Evolutionary conservation across 2,329 filamentous ascomycete genomes (phyloP).

Genomic region (Fulvia fulva): DNA sequence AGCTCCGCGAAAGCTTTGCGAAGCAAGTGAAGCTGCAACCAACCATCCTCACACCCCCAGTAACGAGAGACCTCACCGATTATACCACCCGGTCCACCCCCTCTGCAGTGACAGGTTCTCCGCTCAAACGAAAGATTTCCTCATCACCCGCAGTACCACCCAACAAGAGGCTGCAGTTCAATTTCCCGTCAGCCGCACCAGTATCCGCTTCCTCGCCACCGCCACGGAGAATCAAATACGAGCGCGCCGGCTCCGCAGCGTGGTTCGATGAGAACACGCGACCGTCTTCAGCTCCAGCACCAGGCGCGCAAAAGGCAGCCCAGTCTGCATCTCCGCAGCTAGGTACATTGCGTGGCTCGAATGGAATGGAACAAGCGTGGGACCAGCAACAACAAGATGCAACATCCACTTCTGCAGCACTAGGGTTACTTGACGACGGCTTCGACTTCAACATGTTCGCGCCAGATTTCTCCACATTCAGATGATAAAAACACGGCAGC

Average conservation of each 20-base stretch:
- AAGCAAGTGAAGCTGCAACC: neutral
- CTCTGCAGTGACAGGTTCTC: neutral
- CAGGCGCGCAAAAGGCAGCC: neutral
- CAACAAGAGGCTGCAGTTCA: neutral
- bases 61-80: neutral
- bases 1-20: neutral
- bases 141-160: neutral
- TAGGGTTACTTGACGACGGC: neutral
- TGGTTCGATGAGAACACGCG: neutral
- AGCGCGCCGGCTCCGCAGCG: neutral
- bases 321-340: neutral
- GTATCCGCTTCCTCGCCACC: neutral
- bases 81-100: neutral
- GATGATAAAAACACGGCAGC: too few relatives aligned
- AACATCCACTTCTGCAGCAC: neutral
- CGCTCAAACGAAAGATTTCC: neutral
- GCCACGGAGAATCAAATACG: neutral
- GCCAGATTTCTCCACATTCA: too few relatives aligned
- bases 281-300: neutral
- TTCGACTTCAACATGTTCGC: neutral
- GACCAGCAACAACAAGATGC: neutral
- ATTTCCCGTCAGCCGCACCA: neutral
- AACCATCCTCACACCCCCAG: neutral
- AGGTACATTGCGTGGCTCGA: neutral
- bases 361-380: neutral